Evolutionary conservation across 306 rosid species (phyloP).

Genomic region (Cicer judaicum): DNA sequence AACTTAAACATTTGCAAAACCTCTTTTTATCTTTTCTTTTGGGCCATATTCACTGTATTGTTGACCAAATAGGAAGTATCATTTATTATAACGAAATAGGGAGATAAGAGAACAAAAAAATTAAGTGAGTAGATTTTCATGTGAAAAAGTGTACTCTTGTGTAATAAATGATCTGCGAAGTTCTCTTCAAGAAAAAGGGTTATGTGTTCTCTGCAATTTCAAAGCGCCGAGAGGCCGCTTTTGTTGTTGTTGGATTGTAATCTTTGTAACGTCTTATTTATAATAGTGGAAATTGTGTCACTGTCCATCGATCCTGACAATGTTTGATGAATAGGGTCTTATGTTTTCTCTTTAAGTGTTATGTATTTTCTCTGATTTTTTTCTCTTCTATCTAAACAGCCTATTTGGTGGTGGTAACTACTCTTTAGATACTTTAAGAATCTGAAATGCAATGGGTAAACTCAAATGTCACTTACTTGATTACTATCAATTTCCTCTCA

Average conservation of each 20-base stretch:
- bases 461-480: not conserved
- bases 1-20: not conserved
- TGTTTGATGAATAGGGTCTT: not conserved
- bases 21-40: not conserved
- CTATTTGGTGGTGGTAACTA: not conserved
- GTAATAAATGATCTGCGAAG: not conserved
- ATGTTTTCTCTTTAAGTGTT: not conserved
- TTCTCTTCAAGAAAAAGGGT: not conserved
- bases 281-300: slow-evolving; percentile 7
- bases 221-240: not conserved
- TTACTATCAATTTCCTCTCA: not conserved
- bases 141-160: not conserved
- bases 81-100: not conserved
- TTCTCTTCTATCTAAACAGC: not conserved
- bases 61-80: not conserved
- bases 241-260: not conserved
- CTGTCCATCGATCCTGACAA: not conserved
- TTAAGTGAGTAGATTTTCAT: not conserved
- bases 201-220: not conserved
- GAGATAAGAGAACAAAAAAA: not conserved
- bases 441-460: not conserved
- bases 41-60: not conserved
- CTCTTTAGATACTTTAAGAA: not conserved
- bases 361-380: not conserved
- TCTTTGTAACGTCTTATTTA: not conserved